Evolutionary conservation across 208 protist species (phyloP).

Genomic region (Leishmania amazonensis): DNA sequence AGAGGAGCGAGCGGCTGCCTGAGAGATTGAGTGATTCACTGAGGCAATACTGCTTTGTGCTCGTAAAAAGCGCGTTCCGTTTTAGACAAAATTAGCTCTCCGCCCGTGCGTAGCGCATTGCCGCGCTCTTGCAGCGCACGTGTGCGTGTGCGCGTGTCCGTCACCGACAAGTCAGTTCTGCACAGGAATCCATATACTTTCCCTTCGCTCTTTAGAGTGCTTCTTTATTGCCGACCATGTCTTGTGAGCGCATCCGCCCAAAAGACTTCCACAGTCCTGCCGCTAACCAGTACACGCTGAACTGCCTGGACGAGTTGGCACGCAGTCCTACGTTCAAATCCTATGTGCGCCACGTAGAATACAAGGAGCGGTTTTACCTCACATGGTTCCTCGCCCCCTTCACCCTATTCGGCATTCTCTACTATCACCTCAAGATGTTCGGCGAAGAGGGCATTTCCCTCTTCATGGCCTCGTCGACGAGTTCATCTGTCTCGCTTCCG

Average conservation of each 20-base stretch:
- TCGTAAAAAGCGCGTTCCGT: neutral
- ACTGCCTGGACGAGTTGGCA: slow-evolving; percentile 53
- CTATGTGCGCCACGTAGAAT: slow-evolving; percentile 65
- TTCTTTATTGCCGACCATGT: slow-evolving; percentile 6
- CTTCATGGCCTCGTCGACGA: slow-evolving; percentile 18
- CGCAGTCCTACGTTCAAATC: slow-evolving; percentile 50
- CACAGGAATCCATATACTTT: neutral
- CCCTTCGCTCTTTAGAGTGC: neutral
- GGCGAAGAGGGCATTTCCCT: slow-evolving; percentile 27
- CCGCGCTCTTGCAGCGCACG: neutral
- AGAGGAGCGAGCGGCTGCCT: neutral
- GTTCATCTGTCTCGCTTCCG: neutral
- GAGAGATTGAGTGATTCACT: neutral
- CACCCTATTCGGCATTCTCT: slow-evolving; percentile 53
- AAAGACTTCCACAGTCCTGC: slow-evolving; percentile 63
- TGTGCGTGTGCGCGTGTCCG: neutral
- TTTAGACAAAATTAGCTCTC: neutral
- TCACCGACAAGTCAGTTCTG: neutral
- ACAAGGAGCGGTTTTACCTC: slow-evolving; percentile 64
- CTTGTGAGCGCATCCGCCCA: slow-evolving; percentile 60
- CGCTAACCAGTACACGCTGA: slow-evolving; percentile 61
- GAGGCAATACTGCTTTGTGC: neutral
- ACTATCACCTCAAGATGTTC: slow-evolving; percentile 60
- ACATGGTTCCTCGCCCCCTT: slow-evolving; percentile 75
- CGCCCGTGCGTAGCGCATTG: neutral